Conservation (phyloP, 139 green algal species). For the Micromonas pusilla region DNA sequence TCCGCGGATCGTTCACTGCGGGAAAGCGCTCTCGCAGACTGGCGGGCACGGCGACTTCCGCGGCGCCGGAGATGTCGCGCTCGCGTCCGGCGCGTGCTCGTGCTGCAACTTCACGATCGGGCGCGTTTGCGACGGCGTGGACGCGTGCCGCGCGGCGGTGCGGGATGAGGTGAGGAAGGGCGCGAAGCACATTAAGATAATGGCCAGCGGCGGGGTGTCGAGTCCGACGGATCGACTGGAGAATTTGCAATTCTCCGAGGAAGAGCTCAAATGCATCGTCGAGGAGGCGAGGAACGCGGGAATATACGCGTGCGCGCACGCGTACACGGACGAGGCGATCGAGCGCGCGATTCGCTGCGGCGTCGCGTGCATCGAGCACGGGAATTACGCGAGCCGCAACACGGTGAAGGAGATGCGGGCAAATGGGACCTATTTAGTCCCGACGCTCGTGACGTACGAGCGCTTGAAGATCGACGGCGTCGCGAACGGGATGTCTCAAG, state of each 20-base stretch:
- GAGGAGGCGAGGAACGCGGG: constrained; percentile 47
- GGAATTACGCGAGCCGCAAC: constrained; percentile 41
- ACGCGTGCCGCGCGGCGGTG: background rate
- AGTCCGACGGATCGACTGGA: constrained; percentile 47
- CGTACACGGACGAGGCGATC: constrained; percentile 54
- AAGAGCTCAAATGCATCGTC: constrained; percentile 54
- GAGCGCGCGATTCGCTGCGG: constrained; percentile 45
- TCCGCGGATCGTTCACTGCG: constrained; percentile 53
- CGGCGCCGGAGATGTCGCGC: constrained; percentile 41
- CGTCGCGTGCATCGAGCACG: constrained; percentile 59
- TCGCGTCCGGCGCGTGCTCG: constrained; percentile 30
- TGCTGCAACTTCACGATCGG: constrained; percentile 51
- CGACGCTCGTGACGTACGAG: constrained; percentile 54
- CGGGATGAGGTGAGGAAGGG: constrained; percentile 61
- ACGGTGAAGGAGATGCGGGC: constrained; percentile 34
- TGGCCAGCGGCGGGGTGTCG: constrained; percentile 55
- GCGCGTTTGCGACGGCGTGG: constrained; percentile 60
- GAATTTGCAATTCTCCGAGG: constrained; percentile 31
- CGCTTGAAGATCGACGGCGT: constrained; percentile 38
- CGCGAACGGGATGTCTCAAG: constrained; percentile 40
- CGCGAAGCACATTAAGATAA: constrained; percentile 63
- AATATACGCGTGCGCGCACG: constrained; percentile 43
- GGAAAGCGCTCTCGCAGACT: constrained; percentile 61
- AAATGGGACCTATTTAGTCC: constrained; percentile 46
- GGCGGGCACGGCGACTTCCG: constrained; percentile 63